Conservation (phyloP, 108 stramenopile species). For the Cyclotella distinguenda region DNA sequence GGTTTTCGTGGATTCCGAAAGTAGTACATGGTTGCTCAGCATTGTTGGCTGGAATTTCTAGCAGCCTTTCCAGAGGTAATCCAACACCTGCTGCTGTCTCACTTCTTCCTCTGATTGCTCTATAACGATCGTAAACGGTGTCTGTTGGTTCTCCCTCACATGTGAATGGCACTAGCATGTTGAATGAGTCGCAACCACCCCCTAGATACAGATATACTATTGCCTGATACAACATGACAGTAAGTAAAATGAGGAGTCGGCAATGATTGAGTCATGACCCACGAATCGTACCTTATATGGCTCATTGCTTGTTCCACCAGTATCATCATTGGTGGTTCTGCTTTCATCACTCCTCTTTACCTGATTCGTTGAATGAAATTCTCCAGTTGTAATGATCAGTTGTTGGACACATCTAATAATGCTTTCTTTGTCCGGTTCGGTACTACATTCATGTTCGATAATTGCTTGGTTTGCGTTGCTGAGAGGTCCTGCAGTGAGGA, state of each 20-base stretch:
- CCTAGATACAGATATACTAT: constrained; percentile 56
- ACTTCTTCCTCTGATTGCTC: constrained; percentile 41
- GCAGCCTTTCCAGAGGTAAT: constrained; percentile 17
- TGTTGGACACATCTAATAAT: constrained; percentile 41
- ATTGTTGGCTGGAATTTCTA: constrained; percentile 38
- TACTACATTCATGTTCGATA: constrained; percentile 43
- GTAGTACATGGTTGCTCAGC: constrained; percentile 38
- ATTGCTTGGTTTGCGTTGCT: constrained; percentile 31
- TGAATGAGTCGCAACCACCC: constrained; percentile 63
- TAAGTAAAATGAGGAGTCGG: too few species aligned
- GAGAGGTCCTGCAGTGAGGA: constrained; percentile 63
- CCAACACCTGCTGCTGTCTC: constrained; percentile 32
- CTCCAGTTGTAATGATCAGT: constrained; percentile 48
- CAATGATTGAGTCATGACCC: too few species aligned
- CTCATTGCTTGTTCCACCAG: constrained; percentile 14
- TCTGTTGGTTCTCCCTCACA: constrained; percentile 23
- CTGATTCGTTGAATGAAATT: constrained; percentile 63
- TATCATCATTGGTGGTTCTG: constrained; percentile 1
- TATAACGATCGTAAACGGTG: constrained; percentile 43
- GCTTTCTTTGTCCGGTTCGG: constrained; percentile 14
- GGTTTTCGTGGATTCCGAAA: constrained; percentile 52
- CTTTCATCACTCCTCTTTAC: constrained; percentile 27
- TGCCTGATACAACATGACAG: constrained; percentile 30
- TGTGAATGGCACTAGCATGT: constrained; percentile 58
- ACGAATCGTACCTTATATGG: constrained; percentile 52